Evolutionary conservation across 2,329 filamentous ascomycete genomes (phyloP).

Genomic region (Berkeleyomyces rouxiae): DNA sequence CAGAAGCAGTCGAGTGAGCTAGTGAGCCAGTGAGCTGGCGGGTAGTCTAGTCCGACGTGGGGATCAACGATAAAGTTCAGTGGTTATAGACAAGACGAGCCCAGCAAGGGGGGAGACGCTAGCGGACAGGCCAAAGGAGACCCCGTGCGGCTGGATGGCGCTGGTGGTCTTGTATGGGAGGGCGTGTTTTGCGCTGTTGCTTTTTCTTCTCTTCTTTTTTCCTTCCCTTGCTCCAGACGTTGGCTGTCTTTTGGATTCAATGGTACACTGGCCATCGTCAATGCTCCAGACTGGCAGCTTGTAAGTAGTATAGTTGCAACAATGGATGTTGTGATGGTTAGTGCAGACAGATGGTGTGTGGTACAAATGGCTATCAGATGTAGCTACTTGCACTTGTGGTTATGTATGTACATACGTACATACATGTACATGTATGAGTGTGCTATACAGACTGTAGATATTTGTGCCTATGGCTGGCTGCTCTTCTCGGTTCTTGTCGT

Average conservation of each 20-base stretch:
- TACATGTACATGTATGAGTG: too few species aligned
- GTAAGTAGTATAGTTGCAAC: not conserved
- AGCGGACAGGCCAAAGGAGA: not conserved
- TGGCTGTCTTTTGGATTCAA: not conserved
- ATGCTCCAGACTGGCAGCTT: not conserved
- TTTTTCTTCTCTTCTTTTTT: not conserved
- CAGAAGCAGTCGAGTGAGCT: not conserved
- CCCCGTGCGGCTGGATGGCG: not conserved
- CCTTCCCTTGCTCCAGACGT: not conserved
- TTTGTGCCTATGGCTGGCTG: not conserved
- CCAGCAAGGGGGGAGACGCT: not conserved
- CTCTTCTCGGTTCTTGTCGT: too few species aligned
- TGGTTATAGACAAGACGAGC: not conserved
- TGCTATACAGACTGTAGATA: not conserved
- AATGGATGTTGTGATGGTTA: too few species aligned
- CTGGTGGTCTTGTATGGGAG: not conserved
- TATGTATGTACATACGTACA: too few species aligned
- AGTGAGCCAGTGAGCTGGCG: too few species aligned
- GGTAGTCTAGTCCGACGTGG: not conserved
- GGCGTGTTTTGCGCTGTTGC: too few species aligned
- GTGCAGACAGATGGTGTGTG: too few species aligned
- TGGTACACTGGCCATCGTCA: not conserved
- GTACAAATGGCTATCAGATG: too few species aligned
- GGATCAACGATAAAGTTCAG: not conserved
- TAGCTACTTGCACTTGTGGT: too few species aligned